These are phyloP conservation scores for Oehlia diaphana DNA, from an alignment of 192 early-diverging fungal species.

Conservation along the genomic window DNA sequence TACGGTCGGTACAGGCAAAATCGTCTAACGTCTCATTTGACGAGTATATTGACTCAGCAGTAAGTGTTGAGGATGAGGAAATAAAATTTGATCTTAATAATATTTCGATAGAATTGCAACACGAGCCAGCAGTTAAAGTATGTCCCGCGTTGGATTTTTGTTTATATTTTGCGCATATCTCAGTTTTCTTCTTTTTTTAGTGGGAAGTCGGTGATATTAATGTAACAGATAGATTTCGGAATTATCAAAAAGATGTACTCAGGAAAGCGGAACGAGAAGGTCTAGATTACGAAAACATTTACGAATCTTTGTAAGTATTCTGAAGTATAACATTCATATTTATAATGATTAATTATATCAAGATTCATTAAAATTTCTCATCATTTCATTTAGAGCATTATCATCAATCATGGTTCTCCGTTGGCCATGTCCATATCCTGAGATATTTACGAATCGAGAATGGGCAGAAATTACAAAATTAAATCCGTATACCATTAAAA, in stretches of 20 bases:
- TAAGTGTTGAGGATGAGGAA: slow-evolving; percentile 19
- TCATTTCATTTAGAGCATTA: slow-evolving; percentile 32
- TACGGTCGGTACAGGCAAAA: background rate
- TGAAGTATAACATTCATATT: slow-evolving; percentile 3
- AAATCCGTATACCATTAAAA: slow-evolving; percentile 26
- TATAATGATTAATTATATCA: background rate
- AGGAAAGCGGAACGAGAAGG: background rate
- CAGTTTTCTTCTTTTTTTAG: slow-evolving; percentile 10
- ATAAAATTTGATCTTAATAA: slow-evolving; percentile 27
- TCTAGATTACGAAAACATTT: slow-evolving; percentile 7
- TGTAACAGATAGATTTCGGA: slow-evolving; percentile 9
- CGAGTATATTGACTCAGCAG: background rate
- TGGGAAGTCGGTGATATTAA: slow-evolving; percentile 8
- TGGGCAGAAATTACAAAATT: slow-evolving; percentile 27
- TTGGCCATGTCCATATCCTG: slow-evolving; percentile 28
- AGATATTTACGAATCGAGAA: slow-evolving; percentile 31
- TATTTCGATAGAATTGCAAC: slow-evolving; percentile 8
- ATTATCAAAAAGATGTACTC: slow-evolving; percentile 20
- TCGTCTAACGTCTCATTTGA: background rate
- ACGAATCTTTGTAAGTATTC: slow-evolving; percentile 18
- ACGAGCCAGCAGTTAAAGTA: slow-evolving; percentile 8
- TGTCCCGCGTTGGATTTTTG: background rate
- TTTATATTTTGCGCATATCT: background rate
- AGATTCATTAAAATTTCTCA: slow-evolving; percentile 19
- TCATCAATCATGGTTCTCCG: slow-evolving; percentile 31